phyloP scores from a whole-genome alignment of 108 stramenopile species.

The Nitzschia sp. region DNA sequence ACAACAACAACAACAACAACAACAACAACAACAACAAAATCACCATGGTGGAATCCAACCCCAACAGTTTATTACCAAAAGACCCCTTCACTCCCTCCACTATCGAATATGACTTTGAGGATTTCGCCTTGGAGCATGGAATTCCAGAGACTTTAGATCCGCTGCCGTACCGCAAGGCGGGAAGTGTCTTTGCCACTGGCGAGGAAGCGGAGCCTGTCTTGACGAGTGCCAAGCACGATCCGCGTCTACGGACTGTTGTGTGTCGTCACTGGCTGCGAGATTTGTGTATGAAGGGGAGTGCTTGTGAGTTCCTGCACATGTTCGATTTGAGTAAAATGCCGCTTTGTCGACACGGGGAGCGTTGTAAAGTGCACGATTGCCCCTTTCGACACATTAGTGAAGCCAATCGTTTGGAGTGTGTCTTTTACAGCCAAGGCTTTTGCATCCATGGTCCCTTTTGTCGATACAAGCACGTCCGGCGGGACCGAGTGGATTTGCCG shows the following conservation, averaged over 20 bases:
- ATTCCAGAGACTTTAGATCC: slow-evolving; percentile 90
- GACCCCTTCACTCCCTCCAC: slow-evolving; percentile 56
- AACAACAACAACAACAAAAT: no score
- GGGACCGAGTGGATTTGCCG: slow-evolving; percentile 71
- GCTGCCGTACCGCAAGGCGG: slow-evolving; percentile 84
- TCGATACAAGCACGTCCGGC: slow-evolving; percentile 82
- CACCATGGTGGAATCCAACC: not conserved
- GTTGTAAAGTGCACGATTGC: slow-evolving; percentile 89
- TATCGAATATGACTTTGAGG: slow-evolving; percentile 86
- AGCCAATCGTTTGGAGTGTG: slow-evolving; percentile 88
- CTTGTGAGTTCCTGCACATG: slow-evolving; percentile 92
- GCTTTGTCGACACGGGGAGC: slow-evolving; percentile 85
- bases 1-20: not conserved
- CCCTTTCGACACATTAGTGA: slow-evolving; percentile 91
- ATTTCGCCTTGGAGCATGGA: slow-evolving; percentile 79
- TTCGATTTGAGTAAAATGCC: slow-evolving; percentile 93
- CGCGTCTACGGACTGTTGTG: slow-evolving; percentile 89
- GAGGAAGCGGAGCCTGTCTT: slow-evolving; percentile 68
- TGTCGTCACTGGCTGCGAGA: slow-evolving; percentile 95
- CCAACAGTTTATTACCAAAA: not conserved
- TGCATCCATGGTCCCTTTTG: slow-evolving; percentile 93
- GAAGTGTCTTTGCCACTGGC: slow-evolving; percentile 76
- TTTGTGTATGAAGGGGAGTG: slow-evolving; percentile 93
- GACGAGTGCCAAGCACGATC: slow-evolving; percentile 86
- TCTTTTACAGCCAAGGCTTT: slow-evolving; percentile 92